These are phyloP conservation scores for Herpetomonas muscarum DNA, from an alignment of 208 protist species.

Conservation along the genomic window DNA sequence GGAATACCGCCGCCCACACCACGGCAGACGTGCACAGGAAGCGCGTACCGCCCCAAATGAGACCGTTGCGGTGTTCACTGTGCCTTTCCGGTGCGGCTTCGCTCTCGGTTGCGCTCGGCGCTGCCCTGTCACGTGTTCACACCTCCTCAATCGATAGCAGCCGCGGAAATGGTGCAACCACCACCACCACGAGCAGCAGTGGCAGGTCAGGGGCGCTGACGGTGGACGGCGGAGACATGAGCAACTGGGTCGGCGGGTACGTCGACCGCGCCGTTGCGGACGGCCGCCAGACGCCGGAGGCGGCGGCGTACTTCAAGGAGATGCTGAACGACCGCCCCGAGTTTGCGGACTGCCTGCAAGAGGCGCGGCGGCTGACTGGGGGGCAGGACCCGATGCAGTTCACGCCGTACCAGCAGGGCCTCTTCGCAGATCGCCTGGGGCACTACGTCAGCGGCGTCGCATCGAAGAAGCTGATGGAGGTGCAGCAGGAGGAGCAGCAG, in stretches of 20 bases:
- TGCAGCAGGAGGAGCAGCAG: constrained; percentile 44
- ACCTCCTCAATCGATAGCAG: too few species aligned
- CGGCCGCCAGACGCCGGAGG: constrained; percentile 35
- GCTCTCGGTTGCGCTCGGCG: too few species aligned
- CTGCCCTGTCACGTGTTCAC: too few species aligned
- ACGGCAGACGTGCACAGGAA: too few species aligned
- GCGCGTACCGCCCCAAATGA: too few species aligned
- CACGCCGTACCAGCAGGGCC: constrained; percentile 63
- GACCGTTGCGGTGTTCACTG: too few species aligned
- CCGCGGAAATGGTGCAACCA: not conserved
- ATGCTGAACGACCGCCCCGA: constrained; percentile 60
- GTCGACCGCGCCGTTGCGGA: constrained; percentile 36
- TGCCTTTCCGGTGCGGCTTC: too few species aligned
- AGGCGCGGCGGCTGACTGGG: constrained; percentile 52
- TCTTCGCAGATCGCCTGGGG: constrained; percentile 56
- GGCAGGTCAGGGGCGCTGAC: not conserved
- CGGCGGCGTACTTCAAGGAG: constrained; percentile 63
- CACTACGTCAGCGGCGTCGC: constrained; percentile 48
- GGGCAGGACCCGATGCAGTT: constrained; percentile 59
- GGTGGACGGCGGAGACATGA: constrained; percentile 20
- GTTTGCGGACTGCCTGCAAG: constrained; percentile 42
- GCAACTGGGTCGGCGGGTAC: constrained; percentile 34
- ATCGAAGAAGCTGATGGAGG: constrained; percentile 46
- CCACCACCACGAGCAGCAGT: not conserved
- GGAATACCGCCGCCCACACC: too few species aligned